Conservation (phyloP, 805 yeast genomes). For the Barnettozyma siamensis region DNA sequence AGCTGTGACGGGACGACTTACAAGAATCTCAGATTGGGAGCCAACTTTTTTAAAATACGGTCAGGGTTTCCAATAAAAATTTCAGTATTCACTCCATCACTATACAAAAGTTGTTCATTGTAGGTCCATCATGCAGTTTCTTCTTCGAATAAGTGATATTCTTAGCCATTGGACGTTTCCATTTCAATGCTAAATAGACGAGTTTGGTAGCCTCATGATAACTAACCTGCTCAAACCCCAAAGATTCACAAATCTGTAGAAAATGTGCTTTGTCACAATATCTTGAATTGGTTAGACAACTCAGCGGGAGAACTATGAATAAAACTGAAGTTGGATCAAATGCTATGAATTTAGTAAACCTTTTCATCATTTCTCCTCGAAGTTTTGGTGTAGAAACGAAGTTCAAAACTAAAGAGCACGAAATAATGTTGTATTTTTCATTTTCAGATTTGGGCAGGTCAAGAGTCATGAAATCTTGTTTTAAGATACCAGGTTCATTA, state of each 20-base stretch:
- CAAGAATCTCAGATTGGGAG: no score
- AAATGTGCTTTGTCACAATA: slow-evolving; percentile 50
- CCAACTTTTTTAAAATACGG: no score
- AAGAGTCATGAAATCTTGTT: slow-evolving; percentile 83
- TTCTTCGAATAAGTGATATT: slow-evolving; percentile 30
- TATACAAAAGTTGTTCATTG: slow-evolving; percentile 68
- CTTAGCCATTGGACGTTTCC: slow-evolving; percentile 30
- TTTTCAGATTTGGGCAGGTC: slow-evolving; percentile 44
- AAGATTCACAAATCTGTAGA: slow-evolving; percentile 39
- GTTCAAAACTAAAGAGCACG: slow-evolving; percentile 83
- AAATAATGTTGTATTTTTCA: slow-evolving; percentile 58
- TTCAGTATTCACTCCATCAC: slow-evolving; percentile 21
- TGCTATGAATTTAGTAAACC: slow-evolving; percentile 52
- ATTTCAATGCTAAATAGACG: slow-evolving; percentile 62
- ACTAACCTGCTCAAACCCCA: slow-evolving; percentile 52
- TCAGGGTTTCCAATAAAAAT: no score
- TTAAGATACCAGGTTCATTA: slow-evolving; percentile 61
- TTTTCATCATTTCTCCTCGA: slow-evolving; percentile 72
- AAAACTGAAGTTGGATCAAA: slow-evolving; percentile 30
- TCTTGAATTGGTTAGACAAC: slow-evolving; percentile 80
- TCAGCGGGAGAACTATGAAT: slow-evolving; percentile 82
- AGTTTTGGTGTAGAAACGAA: slow-evolving; percentile 69
- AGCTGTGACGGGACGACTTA: no score
- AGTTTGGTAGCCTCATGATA: slow-evolving; percentile 63
- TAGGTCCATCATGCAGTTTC: slow-evolving; percentile 50